phyloP scores from a whole-genome alignment of 257 asterid genomes.

The Avicennia marina region DNA sequence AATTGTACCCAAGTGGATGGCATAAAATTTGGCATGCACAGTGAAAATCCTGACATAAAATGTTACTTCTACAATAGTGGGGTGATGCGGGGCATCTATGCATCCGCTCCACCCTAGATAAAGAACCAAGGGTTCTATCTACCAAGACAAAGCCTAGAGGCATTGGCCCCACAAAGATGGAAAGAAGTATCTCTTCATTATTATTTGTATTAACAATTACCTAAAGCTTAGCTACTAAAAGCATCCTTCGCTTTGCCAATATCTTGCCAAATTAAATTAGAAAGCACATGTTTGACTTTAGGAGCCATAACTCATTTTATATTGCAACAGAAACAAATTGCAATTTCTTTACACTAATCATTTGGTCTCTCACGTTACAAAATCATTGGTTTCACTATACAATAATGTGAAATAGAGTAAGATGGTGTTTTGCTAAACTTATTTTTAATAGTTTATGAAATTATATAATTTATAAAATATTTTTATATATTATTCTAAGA shows the following conservation, averaged over 20 bases:
- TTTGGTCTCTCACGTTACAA: constrained; percentile 71
- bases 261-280: constrained; percentile 22
- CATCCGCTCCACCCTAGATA: not conserved
- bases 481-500: too few relatives aligned
- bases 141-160: constrained; percentile 8
- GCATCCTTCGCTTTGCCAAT: constrained; percentile 29
- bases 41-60: too few relatives aligned
- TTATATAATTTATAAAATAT: too few relatives aligned
- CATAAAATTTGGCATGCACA: too few relatives aligned
- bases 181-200: constrained; percentile 17
- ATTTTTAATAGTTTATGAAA: too few relatives aligned
- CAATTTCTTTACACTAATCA: constrained; percentile 47
- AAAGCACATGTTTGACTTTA: constrained; percentile 50
- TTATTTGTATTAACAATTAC: constrained; percentile 10
- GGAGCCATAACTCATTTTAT: constrained; percentile 31
- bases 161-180: constrained; percentile 25
- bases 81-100: too few relatives aligned
- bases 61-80: too few relatives aligned
- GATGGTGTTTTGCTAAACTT: too few relatives aligned
- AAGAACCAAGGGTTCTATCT: not conserved
- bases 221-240: constrained; percentile 13
- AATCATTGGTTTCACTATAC: constrained; percentile 47
- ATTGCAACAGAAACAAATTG: constrained; percentile 33
- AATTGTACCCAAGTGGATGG: too few relatives aligned
- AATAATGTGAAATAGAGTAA: constrained; percentile 31